These are phyloP conservation scores for Craspedostauros australis DNA, from an alignment of 108 stramenopile species.

Conservation along the genomic window DNA sequence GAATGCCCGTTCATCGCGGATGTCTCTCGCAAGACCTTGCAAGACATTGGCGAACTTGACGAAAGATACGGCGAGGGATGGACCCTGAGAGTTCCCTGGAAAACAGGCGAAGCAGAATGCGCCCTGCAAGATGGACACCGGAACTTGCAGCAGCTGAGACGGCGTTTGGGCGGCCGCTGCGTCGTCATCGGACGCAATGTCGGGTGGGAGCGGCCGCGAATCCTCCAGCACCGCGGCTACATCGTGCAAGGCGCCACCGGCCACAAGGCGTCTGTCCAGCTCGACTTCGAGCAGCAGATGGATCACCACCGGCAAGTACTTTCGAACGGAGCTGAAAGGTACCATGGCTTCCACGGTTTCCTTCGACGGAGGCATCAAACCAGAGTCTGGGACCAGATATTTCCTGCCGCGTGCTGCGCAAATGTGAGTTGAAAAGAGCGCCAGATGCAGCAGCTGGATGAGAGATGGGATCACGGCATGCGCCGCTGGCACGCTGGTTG, in stretches of 20 bases:
- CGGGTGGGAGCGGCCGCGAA: slow-evolving; percentile 6
- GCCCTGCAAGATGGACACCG: slow-evolving; percentile 56
- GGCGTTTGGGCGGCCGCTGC: slow-evolving; percentile 9
- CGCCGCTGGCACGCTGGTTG: slow-evolving; percentile 45
- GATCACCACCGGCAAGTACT: slow-evolving; percentile 49
- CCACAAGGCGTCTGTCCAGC: slow-evolving; percentile 49
- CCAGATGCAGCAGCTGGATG: slow-evolving; percentile 75
- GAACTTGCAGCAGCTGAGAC: slow-evolving; percentile 36
- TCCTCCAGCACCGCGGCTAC: slow-evolving; percentile 34
- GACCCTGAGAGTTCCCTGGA: slow-evolving; percentile 68
- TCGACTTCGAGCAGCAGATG: slow-evolving; percentile 66
- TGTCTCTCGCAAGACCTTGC: slow-evolving; percentile 26
- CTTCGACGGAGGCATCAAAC: slow-evolving; percentile 23
- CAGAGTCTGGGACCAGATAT: slow-evolving; percentile 58
- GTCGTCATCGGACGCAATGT: background rate
- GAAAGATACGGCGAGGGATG: slow-evolving; percentile 55
- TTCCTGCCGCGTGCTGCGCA: slow-evolving; percentile 64
- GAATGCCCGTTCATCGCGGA: slow-evolving; percentile 60
- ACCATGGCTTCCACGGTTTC: slow-evolving; percentile 28
- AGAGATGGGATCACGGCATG: slow-evolving; percentile 63
- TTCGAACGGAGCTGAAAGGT: slow-evolving; percentile 52
- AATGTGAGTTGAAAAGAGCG: slow-evolving; percentile 62
- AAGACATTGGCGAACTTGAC: slow-evolving; percentile 60
- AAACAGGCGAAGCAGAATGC: slow-evolving; percentile 59
- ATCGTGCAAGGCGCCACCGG: slow-evolving; percentile 62